Percentiles rank a stretch among this genome's conserved stretches.
These are phyloP conservation scores for Pichia sp. DNA, from an alignment of 1,139 yeast species.

Conservation along the genomic window DNA sequence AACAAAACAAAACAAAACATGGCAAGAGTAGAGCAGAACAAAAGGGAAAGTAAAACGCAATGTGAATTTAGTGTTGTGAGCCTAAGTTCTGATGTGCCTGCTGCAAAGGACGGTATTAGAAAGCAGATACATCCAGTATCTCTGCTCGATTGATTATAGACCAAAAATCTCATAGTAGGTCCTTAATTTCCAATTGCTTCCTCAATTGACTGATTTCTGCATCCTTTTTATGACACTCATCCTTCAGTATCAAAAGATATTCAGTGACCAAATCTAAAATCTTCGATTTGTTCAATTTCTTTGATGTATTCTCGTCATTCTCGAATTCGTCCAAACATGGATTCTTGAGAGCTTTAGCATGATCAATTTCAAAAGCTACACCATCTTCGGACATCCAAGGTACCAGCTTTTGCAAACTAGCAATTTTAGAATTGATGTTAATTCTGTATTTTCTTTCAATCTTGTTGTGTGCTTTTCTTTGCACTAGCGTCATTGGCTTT, in stretches of 20 bases:
- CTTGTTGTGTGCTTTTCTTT: conserved; percentile 65
- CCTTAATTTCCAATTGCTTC: neutral
- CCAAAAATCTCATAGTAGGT: too few species aligned
- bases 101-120: too few species aligned
- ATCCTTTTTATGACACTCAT: conserved; percentile 31
- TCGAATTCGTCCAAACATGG: neutral
- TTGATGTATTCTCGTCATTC: conserved; percentile 9
- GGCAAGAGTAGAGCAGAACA: too few species aligned
- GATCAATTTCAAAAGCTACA: conserved; percentile 49
- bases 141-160: too few species aligned
- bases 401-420: conserved; percentile 54
- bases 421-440: conserved; percentile 66
- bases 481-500: conserved; percentile 30
- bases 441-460: conserved; percentile 67
- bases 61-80: too few species aligned
- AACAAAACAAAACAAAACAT: too few species aligned
- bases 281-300: conserved; percentile 52
- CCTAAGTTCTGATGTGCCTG: too few species aligned
- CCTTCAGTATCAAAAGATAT: conserved; percentile 45
- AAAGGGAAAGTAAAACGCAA: too few species aligned
- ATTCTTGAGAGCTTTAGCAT: conserved; percentile 1
- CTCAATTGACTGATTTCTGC: conserved; percentile 7
- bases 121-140: too few species aligned
- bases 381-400: conserved; percentile 57
- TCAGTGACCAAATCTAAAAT: conserved; percentile 61